phyloP scores from a whole-genome alignment of 768 basidiomycete genomes.

The Flagelloscypha sp. region DNA sequence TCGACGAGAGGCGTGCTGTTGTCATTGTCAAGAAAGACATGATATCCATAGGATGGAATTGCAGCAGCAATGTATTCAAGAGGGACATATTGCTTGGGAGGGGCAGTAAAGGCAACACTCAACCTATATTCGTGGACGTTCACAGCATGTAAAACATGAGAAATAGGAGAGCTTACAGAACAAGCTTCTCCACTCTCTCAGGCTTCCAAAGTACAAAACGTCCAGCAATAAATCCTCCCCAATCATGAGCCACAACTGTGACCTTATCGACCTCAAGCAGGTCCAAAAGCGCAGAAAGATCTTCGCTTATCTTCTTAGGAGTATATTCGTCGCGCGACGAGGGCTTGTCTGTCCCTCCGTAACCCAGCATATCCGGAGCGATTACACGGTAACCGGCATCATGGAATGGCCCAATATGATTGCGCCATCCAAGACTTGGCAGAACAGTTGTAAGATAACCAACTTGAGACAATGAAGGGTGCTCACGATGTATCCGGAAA shows the following conservation, averaged over 20 bases:
- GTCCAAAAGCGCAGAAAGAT: slow-evolving; percentile 61
- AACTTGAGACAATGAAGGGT: not conserved
- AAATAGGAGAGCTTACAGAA: slow-evolving; percentile 37
- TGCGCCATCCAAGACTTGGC: slow-evolving; percentile 64
- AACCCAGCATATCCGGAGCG: slow-evolving; percentile 55
- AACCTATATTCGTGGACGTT: slow-evolving; percentile 32
- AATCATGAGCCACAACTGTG: slow-evolving; percentile 70
- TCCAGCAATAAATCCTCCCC: slow-evolving; percentile 59
- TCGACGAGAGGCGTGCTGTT: slow-evolving; percentile 49
- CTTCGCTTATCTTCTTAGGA: slow-evolving; percentile 48
- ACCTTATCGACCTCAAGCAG: slow-evolving; percentile 42
- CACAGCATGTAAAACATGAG: slow-evolving; percentile 1
- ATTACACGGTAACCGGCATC: slow-evolving; percentile 53
- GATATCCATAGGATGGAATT: slow-evolving; percentile 57
- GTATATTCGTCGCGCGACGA: slow-evolving; percentile 46
- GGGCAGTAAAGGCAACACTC: slow-evolving; percentile 61
- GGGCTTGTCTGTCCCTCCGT: slow-evolving; percentile 58
- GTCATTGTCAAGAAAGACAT: slow-evolving; percentile 53
- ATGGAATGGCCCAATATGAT: slow-evolving; percentile 71
- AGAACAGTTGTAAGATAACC: not conserved
- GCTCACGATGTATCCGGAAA: slow-evolving; percentile 58
- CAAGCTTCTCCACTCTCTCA: slow-evolving; percentile 47
- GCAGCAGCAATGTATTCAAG: slow-evolving; percentile 41
- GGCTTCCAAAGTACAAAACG: slow-evolving; percentile 73
- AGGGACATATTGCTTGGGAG: slow-evolving; percentile 37